These are phyloP conservation scores for Rubia yunnanensis DNA, from an alignment of 257 asterid species.

Conservation along the genomic window DNA sequence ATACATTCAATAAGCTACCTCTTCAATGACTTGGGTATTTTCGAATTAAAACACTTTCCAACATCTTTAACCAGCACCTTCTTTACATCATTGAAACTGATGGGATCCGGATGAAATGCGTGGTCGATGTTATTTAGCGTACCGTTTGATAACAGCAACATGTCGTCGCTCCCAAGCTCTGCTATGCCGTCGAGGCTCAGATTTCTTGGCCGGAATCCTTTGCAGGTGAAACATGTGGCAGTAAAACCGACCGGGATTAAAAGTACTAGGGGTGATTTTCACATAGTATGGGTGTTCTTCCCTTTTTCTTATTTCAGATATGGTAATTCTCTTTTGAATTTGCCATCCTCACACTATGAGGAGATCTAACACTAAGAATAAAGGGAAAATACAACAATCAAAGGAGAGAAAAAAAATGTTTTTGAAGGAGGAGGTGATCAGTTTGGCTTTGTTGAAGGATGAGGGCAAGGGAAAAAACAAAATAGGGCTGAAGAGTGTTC, in stretches of 20 bases:
- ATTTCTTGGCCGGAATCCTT: constrained; percentile 33
- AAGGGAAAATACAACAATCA: no score
- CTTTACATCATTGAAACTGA: constrained; percentile 50
- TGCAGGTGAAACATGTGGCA: constrained; percentile 29
- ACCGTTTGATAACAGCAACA: constrained; percentile 36
- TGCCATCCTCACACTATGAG: no score
- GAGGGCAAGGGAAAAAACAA: no score
- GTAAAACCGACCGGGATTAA: constrained; percentile 6
- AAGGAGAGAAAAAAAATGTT: no score
- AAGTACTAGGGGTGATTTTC: no score
- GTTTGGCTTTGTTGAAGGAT: no score
- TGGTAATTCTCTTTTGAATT: no score
- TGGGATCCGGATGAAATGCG: constrained; percentile 40
- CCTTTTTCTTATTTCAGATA: no score
- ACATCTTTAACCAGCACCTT: constrained; percentile 54
- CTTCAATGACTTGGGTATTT: constrained; percentile 66
- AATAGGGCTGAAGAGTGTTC: no score
- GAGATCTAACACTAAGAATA: no score
- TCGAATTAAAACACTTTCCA: constrained; percentile 39
- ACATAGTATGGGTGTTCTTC: no score
- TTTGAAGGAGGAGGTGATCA: no score
- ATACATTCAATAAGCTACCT: constrained; percentile 45
- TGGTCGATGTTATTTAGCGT: constrained; percentile 32
- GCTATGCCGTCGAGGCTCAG: constrained; percentile 20
- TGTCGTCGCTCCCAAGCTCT: constrained; percentile 25